phyloP scores from a whole-genome alignment of 116 monocot species.

The Zostera marina region DNA sequence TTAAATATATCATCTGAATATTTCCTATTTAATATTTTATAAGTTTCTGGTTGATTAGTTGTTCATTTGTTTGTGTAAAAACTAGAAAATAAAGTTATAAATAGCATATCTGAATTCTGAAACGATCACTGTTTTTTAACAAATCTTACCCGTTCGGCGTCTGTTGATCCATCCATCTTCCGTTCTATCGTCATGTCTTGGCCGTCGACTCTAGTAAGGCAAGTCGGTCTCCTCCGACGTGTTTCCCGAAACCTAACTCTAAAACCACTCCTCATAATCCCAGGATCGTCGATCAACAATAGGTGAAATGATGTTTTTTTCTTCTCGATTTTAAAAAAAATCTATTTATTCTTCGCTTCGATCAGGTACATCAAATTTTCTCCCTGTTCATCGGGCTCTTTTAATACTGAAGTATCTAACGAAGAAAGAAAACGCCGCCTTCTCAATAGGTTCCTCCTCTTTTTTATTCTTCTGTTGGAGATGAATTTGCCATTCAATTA shows the following conservation, averaged over 20 bases:
- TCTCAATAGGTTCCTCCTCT: conserved; percentile 36
- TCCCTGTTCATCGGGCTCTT: conserved; percentile 27
- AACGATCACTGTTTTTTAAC: too few relatives aligned
- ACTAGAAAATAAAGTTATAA: too few relatives aligned
- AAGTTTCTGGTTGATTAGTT: too few relatives aligned
- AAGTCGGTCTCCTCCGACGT: conserved; percentile 2
- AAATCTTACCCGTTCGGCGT: too few relatives aligned
- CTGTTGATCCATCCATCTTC: too few relatives aligned
- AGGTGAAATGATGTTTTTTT: neutral
- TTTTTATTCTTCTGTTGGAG: neutral
- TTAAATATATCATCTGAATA: too few relatives aligned
- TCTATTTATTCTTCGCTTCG: neutral
- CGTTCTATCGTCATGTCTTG: conserved; percentile 2
- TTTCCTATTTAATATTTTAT: too few relatives aligned
- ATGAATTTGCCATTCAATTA: neutral
- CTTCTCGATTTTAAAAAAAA: neutral
- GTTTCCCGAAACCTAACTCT: neutral
- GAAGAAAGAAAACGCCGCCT: conserved; percentile 65
- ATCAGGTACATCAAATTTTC: neutral
- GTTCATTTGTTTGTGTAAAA: too few relatives aligned
- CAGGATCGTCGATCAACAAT: neutral
- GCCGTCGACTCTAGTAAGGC: conserved; percentile 1
- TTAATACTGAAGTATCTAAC: conserved; percentile 34
- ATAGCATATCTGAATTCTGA: too few relatives aligned
- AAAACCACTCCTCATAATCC: neutral